Base-by-base conservation (phyloP, 23 red algal species). In the Gracilaria domingensis region DNA sequence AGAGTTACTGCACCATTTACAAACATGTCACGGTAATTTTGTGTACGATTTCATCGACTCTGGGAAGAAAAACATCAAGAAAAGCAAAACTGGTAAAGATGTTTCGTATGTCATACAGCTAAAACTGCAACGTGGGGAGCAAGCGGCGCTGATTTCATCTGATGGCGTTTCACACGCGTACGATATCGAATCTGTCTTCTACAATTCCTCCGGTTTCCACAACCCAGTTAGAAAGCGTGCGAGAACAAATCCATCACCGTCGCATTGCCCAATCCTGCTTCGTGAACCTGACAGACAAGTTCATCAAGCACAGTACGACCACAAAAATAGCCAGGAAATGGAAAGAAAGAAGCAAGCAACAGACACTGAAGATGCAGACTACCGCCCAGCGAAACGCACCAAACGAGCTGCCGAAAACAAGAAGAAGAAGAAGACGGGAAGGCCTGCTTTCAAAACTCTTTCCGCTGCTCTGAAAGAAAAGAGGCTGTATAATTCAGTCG, bases 401-500 rank as follows among this genome's bases (percentile, higher is more conserved):
- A 90, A 48, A 39, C 49, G 71, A 48, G 26, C 4, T 49, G 21
- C 18, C 44, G 59, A 77, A 14, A 67, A 35, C 16, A 66, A 53
- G 75, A 70, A 81, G 57, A 59, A 51, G 36, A 35, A 56, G 51
- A 81, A 67, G 57, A 24, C 17, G 1, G 59, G 66, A 70, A 86
- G 48, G 23, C 85, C 85, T 26, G 89, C 80, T 0, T 92, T 79
- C 50, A 75, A 84, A 44, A 58, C 36, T 16, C 11, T 84, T 13
- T 77, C 64, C 9, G 47, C 80, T 50, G 89, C 66, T 47, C 65
- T 92, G 2, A 24, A 92, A 65, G 67, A 84, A 5, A 66, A 65
- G 32, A 66, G 64, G 59, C 69, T 92, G 17, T 92, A 56, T 24
- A 78, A 84, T 45, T 92, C 89, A 5, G 79, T 92, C 2, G 48